phyloP scores from a whole-genome alignment of 176 grass and related monocot genomes.

The Aegilops tauschii region DNA sequence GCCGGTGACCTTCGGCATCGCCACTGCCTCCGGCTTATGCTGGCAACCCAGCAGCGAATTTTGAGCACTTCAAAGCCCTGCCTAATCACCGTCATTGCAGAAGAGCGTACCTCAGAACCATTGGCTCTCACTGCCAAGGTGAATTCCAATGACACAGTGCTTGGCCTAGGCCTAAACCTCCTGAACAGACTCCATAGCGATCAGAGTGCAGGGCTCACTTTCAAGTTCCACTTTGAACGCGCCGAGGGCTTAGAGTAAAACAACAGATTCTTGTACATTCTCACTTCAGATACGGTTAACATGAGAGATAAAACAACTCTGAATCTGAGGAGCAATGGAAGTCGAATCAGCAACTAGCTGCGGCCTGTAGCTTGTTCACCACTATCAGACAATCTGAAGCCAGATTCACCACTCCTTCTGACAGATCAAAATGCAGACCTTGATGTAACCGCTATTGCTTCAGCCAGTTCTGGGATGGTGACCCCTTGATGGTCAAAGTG shows the following conservation, averaged over 20 bases:
- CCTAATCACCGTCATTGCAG: slow-evolving; percentile 51
- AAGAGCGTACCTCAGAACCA: slow-evolving; percentile 45
- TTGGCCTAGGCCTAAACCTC: slow-evolving; percentile 59
- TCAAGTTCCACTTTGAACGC: too few species aligned
- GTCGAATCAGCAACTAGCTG: too few species aligned
- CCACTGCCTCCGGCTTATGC: slow-evolving; percentile 65
- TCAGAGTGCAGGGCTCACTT: slow-evolving; percentile 39
- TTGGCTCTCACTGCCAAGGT: slow-evolving; percentile 64
- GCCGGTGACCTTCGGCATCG: slow-evolving; percentile 57
- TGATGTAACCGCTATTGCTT: too few species aligned
- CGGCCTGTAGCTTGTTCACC: too few species aligned
- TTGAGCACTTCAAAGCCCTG: slow-evolving; percentile 54
- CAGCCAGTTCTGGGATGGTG: too few species aligned
- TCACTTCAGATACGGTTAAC: too few species aligned
- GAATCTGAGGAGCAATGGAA: too few species aligned
- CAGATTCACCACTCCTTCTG: too few species aligned
- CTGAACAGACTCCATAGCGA: slow-evolving; percentile 56
- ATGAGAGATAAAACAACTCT: too few species aligned
- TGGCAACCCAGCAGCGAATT: slow-evolving; percentile 60
- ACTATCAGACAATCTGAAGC: too few species aligned
- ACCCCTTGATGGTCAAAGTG: too few species aligned
- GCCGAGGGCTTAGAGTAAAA: background rate
- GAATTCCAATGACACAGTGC: slow-evolving; percentile 72
- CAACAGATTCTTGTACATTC: slow-evolving; percentile 15
- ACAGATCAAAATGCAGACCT: too few species aligned